Base-by-base conservation (phyloP, 768 basidiomycete species). In the Pleurotus eryngii region DNA sequence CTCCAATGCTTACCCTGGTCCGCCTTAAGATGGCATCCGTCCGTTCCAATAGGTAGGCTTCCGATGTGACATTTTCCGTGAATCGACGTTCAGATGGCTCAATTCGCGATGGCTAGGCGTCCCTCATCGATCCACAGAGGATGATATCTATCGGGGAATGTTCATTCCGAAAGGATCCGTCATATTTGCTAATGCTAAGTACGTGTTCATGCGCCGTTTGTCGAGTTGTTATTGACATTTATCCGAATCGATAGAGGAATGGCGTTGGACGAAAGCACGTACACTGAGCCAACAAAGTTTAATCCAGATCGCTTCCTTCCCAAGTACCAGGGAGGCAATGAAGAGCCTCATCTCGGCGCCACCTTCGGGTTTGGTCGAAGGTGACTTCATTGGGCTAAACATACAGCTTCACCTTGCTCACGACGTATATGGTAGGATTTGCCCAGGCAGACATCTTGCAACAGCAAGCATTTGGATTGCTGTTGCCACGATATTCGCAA, bases 401-500 rank as follows among this genome's bases (percentile, higher is more conserved):
- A 22, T 7, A 7, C 6, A 7, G 5, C n/a, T 17, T n/a, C 3
- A 1, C 20, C n/a, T 22, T 35, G 30, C 30, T 17, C n/a, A n/a
- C 42, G 42, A 22, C 20, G n/a, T 45, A 45, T 17, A 17, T 9
- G n/a, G 12, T 58, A 81, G 80, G 56, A 71, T 77, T 50, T 86
- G 84, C 61, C 81, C 83, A 4, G 83, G 84, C 14, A 72, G 78
- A 46, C 70, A 81, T 60, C 75, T 85, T 48, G 83, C 80, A 2
- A 78, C 81, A 47, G 61, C 71, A 1, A 76, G 69, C 51, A 63
- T 80, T 20, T 85, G 76, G 77, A 64, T 76, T 43, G 74, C 78
- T 40, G 72, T 74, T 11, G 74, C 79, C 0, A 72, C 68, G 50
- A 67, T 84, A 11, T 61, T 80, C 38, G 72, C 81, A 14, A 68